Conservation (phyloP, 306 rosid species). For the Cucumis melo region DNA sequence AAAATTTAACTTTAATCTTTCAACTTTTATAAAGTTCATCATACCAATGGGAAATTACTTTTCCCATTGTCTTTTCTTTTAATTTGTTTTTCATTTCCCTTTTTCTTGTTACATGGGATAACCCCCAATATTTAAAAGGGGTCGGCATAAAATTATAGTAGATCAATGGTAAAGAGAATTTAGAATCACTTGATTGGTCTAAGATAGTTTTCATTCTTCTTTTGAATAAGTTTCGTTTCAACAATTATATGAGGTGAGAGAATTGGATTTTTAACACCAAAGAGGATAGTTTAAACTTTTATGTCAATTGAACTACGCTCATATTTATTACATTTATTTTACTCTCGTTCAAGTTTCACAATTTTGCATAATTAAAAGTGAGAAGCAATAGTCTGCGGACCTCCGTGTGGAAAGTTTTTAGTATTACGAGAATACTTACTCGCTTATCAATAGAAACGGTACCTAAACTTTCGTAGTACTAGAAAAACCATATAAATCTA, state of each 20-base stretch:
- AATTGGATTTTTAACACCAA: too few species aligned
- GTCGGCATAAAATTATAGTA: background rate
- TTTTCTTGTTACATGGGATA: background rate
- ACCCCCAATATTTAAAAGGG: background rate
- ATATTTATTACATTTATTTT: too few species aligned
- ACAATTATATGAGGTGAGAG: too few species aligned
- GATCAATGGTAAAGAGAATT: background rate
- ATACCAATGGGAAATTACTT: constrained; percentile 5
- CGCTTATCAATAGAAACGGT: too few species aligned
- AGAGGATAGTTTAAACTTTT: too few species aligned
- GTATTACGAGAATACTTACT: too few species aligned
- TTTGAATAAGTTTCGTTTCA: background rate
- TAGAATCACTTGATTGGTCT: background rate
- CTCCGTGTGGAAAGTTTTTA: too few species aligned
- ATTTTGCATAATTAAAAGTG: too few species aligned
- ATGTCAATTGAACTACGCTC: too few species aligned
- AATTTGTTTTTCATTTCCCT: background rate
- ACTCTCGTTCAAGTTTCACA: background rate
- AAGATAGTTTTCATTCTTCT: background rate
- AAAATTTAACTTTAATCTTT: constrained; percentile 6
- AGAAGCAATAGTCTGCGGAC: too few species aligned
- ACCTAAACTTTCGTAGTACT: too few species aligned
- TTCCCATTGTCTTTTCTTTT: background rate
- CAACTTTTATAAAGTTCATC: constrained; percentile 10
- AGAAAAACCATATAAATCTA: too few species aligned